These are phyloP conservation scores for Cynanchum wilfordii DNA, from an alignment of 257 asterid species.

Conservation along the genomic window DNA sequence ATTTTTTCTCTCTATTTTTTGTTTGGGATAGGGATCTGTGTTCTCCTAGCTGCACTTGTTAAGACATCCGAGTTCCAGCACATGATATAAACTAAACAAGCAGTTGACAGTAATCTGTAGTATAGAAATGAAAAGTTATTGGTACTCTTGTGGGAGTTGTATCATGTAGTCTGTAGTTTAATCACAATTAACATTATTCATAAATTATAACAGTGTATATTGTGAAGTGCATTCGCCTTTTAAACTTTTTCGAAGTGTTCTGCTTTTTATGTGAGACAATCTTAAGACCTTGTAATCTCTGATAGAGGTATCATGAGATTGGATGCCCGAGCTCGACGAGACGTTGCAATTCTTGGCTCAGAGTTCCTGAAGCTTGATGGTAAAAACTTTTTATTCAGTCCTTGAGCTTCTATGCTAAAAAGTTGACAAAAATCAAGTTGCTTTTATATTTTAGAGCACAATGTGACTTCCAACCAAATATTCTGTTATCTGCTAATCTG, in stretches of 20 bases:
- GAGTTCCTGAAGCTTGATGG: constrained; percentile 97
- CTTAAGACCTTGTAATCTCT: constrained; percentile 17
- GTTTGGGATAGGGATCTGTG: neutral
- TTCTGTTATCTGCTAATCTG: neutral
- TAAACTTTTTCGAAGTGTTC: neutral
- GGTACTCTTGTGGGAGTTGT: neutral
- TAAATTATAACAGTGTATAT: neutral
- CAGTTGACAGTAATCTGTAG: neutral
- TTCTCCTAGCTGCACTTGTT: neutral
- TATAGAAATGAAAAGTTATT: neutral
- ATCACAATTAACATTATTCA: neutral
- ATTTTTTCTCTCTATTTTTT: neutral
- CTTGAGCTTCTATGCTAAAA: constrained; percentile 13
- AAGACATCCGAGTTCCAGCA: neutral
- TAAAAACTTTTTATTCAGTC: constrained; percentile 25
- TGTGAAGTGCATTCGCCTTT: neutral
- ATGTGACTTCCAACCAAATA: neutral
- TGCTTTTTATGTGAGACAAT: constrained; percentile 10
- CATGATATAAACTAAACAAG: neutral
- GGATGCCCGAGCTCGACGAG: constrained; percentile 93
- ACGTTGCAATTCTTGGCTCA: constrained; percentile 81
- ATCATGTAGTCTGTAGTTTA: neutral
- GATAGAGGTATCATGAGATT: constrained; percentile 68
- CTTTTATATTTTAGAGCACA: neutral
- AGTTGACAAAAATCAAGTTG: neutral